Evolutionary conservation across 106 monocot species (phyloP), one percentile per base, ranked within the genome.

Genomic region (Xerophyta viscosa): DNA sequence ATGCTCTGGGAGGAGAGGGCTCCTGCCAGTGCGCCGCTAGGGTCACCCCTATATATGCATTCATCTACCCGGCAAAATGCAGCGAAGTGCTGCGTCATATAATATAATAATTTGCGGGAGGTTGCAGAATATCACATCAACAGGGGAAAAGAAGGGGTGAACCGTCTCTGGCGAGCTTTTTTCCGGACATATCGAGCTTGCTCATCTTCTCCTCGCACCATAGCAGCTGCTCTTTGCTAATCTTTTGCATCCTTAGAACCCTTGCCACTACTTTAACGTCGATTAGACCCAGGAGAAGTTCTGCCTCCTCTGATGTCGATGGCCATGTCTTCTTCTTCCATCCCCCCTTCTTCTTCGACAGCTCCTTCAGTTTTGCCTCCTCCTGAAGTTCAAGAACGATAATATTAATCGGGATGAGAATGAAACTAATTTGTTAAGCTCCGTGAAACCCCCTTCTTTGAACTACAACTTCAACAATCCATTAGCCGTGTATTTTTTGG

Each of bases 181-280:
- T 67, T 2, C 56, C 70, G 0, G 80, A 77, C 18, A 84, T 26
- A 59, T 81, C 78, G 1, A 94, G 55, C 65, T 88, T 94, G 75
- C 93, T 81, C 84, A 94, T 84, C 78, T 94, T 94, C 68, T 94
- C 93, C 50, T 94, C 96, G 20, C 89, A 96, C 96, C 96, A 96
- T 13, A 96, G 65, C 43, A 89, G 31, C 71, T 96, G 81, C 70
- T 96, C 96, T 54, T 85, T 86, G 21, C 76, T 82, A 14, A 89
- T 59, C 25, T 26, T 67, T 8, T 48, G 67, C 89, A 96, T 81
- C 37, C 89, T 76, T 49, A 96, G 54, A 37, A 96, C 96, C 79
- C 84, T 78, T 0, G 70, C 66, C 6, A 82, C 62, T 7, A 86
- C 78, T 74, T 73, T 77, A 17, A 89, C 67, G 15, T 44, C 43